Evolutionary conservation across 352 stramenopile species (phyloP), one percentile per base, ranked within the genome.

Genomic region (Phytophthora parvispora): DNA sequence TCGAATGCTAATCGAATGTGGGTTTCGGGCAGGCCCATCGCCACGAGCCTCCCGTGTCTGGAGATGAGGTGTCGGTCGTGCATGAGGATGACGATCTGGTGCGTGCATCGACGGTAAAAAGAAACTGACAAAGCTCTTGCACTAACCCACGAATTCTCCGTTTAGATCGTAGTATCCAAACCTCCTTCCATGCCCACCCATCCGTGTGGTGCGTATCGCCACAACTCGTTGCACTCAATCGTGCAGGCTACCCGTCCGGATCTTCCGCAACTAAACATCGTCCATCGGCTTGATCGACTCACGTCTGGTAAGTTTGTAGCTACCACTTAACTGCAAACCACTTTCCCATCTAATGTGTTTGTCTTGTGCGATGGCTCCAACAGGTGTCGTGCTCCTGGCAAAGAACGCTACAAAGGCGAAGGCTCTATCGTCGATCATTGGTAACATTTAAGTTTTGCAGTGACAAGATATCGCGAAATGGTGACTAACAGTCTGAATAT

Each of bases 211-310:
- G 90, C 94, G 15, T 99, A 99, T 74, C 90, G 97, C 36, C 88
- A 98, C 69, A 99, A 99, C 75, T 97, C 96, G 27, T 81, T 99
- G 55, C 83, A 94, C 60, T 91, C 58, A 32, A 97, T 97, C 49
- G 25, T 97, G 24, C 77, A 90, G 57, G 75, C 84, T 53, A 84
- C 71, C 56, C 86, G 94, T 10, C 83, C 86, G 1, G 81, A 97
- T 59, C 72, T 97, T 38, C 70, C 74, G 8, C 62, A 84, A 57
- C 78, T 98, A 20, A 83, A 95, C 65, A 93, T 98, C 48, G 94
- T 99, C 49, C 96, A 99, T 82, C 96, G 97, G 18, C 83, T 99
- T 15, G 97, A 99, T 84, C 87, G 96, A 15, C 86, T 99, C 32
- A 99, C 97, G 16, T 99, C 95, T 16, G 97, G 97, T 77, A 70